Evolutionary conservation across 768 basidiomycete genomes (phyloP), one percentile per base, ranked within the genome.

Genomic region (Hypsizygus marmoreus): DNA sequence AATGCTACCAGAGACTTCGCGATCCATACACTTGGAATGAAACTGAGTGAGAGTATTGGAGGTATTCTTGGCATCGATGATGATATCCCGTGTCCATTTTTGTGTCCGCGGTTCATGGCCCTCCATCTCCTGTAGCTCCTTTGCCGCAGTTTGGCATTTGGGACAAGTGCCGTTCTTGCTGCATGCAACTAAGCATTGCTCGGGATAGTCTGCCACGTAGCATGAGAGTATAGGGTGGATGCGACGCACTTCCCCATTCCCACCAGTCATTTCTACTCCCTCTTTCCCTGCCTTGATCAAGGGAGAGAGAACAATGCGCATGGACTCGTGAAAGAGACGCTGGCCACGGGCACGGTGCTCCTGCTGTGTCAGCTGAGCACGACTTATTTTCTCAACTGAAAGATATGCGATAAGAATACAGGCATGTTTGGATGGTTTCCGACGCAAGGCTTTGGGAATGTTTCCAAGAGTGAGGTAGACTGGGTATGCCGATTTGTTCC

Each of bases 401-500:
- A 78, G 58, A 46, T 76, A 76, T 0, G 56, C 74, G 0, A 79
- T n/a, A 0, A 77, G 60, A 2, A 76, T 55, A 8, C 60, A 52
- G 0, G 63, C 71, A 9, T 55, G 62, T 2, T 38, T 36, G 12
- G 63, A 68, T 0, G 71, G 70, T 38, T 72, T 60, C 1, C 68
- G 58, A 1, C 64, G 62, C 10, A 73, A 62, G 1, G 63, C 53
- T 42, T 76, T 77, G 0, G 65, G 60, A 8, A 79, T 59, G 43
- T 77, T 77, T 1, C 74, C 75, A 40, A 78, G 68, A 0, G 76
- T 73, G 8, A 78, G 38, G 49, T 80, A 80, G 0, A 79, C 64
- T 0, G 76, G 76, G 50, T 73, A 77, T 10, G 71, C 70, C n/a
- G 51, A 44, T 48, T 76, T 73, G 44, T 72, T 67, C 2, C 67